These are phyloP conservation scores for Starmera amethionina DNA, from an alignment of 805 yeast species.

Conservation along the genomic window DNA sequence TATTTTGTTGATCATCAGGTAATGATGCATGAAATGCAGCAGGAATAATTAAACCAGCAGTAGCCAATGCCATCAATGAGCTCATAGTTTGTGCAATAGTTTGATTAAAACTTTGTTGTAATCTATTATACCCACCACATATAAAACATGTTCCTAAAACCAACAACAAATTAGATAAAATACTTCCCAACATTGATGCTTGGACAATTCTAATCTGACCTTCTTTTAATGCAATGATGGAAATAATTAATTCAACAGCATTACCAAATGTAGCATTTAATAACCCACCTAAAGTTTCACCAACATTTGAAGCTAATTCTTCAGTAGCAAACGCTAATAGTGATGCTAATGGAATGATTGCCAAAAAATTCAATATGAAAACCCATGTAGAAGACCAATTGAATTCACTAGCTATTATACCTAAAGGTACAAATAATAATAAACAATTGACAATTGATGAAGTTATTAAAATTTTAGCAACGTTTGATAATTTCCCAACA, in stretches of 20 bases:
- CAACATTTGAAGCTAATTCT: conserved; percentile 77
- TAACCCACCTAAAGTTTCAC: conserved; percentile 88
- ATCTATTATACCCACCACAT: conserved; percentile 82
- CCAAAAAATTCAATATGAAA: conserved; percentile 73
- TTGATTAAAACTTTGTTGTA: conserved; percentile 84
- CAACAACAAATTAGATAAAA: conserved; percentile 75
- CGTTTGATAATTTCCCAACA: conserved; percentile 1
- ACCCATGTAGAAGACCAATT: conserved; percentile 43
- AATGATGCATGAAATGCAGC: conserved; percentile 90
- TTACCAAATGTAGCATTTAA: conserved; percentile 96
- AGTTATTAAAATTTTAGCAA: conserved; percentile 22
- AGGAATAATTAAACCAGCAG: conserved; percentile 83
- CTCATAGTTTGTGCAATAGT: conserved; percentile 98
- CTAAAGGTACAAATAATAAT: conserved; percentile 81
- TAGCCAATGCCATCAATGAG: conserved; percentile 83
- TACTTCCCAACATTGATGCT: conserved; percentile 94
- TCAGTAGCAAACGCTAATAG: conserved; percentile 89
- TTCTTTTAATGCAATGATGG: conserved; percentile 76
- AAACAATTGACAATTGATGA: conserved; percentile 72
- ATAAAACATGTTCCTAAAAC: conserved; percentile 95
- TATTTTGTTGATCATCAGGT: conserved; percentile 31
- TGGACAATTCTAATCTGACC: conserved; percentile 92
- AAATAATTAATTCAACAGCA: conserved; percentile 94
- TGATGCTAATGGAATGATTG: conserved; percentile 89
- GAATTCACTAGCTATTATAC: conserved; percentile 60